These are phyloP conservation scores for Aspergillus caelatus DNA, from an alignment of 2,329 filamentous ascomycete genomes.

Conservation along the genomic window DNA sequence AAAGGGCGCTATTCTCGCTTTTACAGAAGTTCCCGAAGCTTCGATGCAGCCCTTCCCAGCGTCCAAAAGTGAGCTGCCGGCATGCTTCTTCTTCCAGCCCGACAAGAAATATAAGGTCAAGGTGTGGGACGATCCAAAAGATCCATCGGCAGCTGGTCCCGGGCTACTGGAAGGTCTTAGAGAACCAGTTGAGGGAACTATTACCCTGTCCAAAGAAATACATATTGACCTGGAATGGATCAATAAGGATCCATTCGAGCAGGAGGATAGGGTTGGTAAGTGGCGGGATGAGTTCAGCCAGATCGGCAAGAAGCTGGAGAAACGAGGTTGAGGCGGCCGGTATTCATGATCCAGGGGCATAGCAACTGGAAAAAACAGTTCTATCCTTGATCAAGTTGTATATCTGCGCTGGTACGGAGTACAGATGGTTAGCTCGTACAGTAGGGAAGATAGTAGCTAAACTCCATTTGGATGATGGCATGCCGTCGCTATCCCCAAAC, in stretches of 20 bases:
- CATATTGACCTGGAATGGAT: not conserved
- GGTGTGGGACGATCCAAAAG: constrained; percentile 32
- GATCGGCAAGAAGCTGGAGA: constrained; percentile 3
- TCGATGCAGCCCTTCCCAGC: constrained; percentile 44
- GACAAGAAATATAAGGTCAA: constrained; percentile 32
- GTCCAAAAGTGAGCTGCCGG: constrained; percentile 20
- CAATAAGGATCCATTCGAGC: constrained; percentile 1
- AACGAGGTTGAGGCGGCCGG: not conserved
- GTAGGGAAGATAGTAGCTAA: too few relatives aligned
- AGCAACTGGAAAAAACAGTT: too few relatives aligned
- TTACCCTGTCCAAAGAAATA: constrained; percentile 8
- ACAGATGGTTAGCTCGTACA: too few relatives aligned
- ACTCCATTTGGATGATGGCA: not conserved
- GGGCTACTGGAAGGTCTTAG: not conserved
- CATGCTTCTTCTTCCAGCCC: constrained; percentile 37
- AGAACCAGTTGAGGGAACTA: not conserved
- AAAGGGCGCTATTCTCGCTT: constrained; percentile 30
- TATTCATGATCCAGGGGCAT: too few relatives aligned
- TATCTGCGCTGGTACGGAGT: too few relatives aligned
- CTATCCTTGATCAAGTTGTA: fast-evolving
- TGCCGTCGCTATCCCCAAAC: not conserved
- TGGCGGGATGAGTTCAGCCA: constrained; percentile 3
- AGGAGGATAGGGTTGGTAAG: not conserved
- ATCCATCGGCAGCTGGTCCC: not conserved
- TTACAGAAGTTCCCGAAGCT: constrained; percentile 38